Percentiles rank a stretch among this genome's conserved stretches.
Evolutionary conservation across 148 eudicot genomes (phyloP).

Genomic region (Nepenthes mirabilis): DNA sequence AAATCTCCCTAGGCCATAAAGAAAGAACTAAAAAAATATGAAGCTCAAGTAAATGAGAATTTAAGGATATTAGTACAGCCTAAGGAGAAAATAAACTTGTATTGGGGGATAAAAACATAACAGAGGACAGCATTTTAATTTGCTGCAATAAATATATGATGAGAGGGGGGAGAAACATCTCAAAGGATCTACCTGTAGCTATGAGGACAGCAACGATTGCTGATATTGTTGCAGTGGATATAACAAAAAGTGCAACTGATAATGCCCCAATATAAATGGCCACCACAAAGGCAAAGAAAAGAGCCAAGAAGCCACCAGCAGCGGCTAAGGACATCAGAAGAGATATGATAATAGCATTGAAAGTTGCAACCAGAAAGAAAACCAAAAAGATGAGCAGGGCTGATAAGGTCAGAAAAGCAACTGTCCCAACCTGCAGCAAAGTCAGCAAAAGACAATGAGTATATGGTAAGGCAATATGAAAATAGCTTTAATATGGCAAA

Average conservation of each 20-base stretch:
- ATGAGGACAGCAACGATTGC: slow-evolving; percentile 40
- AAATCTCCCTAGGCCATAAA: too few species aligned
- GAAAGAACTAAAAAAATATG: too few species aligned
- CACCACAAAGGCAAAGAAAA: slow-evolving; percentile 69
- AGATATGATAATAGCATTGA: slow-evolving; percentile 64
- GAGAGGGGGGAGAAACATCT: neutral
- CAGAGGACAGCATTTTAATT: too few species aligned
- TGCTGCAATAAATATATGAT: too few species aligned
- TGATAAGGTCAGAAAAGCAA: slow-evolving; percentile 39
- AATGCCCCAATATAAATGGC: slow-evolving; percentile 61
- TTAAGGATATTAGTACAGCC: too few species aligned
- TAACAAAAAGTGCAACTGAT: slow-evolving; percentile 54
- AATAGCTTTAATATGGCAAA: neutral
- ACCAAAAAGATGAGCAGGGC: slow-evolving; percentile 58
- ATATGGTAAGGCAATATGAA: neutral
- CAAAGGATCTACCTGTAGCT: slow-evolving; percentile 37
- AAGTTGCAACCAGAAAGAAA: slow-evolving; percentile 65
- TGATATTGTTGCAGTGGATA: slow-evolving; percentile 49
- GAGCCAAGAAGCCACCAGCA: slow-evolving; percentile 78
- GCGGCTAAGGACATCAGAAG: slow-evolving; percentile 70
- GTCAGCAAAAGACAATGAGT: neutral
- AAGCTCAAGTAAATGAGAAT: too few species aligned
- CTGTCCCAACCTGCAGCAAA: slow-evolving; percentile 63
- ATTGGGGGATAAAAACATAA: too few species aligned
- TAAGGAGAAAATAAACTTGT: too few species aligned